Percentiles rank a stretch among this genome's conserved stretches.
These are phyloP conservation scores for Alternaria burnsii DNA, from an alignment of 2,329 filamentous ascomycete species.

Conservation along the genomic window DNA sequence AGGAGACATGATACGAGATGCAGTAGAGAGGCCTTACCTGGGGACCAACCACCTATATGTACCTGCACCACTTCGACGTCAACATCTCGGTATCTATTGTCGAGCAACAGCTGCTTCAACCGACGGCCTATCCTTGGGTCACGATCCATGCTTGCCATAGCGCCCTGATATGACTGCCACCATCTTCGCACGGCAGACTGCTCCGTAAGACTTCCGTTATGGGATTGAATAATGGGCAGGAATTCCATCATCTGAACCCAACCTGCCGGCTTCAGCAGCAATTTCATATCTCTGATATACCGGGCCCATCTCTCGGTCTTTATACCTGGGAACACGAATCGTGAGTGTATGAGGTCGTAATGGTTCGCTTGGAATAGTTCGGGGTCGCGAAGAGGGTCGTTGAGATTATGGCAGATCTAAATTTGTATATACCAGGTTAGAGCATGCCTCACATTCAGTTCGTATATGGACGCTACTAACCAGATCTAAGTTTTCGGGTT, in stretches of 20 bases:
- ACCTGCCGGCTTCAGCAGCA: slow-evolving; percentile 75
- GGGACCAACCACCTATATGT: slow-evolving; percentile 50
- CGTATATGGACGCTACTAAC: no score
- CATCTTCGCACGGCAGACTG: slow-evolving; percentile 48
- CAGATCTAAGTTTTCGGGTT: slow-evolving; percentile 49
- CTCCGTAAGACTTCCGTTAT: slow-evolving; percentile 78
- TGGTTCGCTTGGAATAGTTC: slow-evolving; percentile 68
- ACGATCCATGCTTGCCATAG: slow-evolving; percentile 46
- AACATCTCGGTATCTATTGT: slow-evolving; percentile 45
- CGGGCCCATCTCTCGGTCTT: slow-evolving; percentile 74
- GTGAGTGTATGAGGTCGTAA: slow-evolving; percentile 87
- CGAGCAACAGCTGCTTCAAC: slow-evolving; percentile 39
- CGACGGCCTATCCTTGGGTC: slow-evolving; percentile 46
- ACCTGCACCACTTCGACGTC: slow-evolving; percentile 39
- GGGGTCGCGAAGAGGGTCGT: slow-evolving; percentile 49
- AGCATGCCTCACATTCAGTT: no score
- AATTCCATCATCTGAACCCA: slow-evolving; percentile 92
- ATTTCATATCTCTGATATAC: slow-evolving; percentile 79
- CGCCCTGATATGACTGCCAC: slow-evolving; percentile 46
- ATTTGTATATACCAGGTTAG: no score
- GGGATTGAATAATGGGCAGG: slow-evolving; percentile 84
- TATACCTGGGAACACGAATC: slow-evolving; percentile 75
- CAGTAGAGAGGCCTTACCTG: slow-evolving; percentile 33
- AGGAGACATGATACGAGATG: not conserved
- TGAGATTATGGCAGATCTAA: slow-evolving; percentile 47